Evolutionary conservation across 1,284 basidiomycete species (phyloP), one percentile per base, ranked within the genome.

Genomic region (Grifola frondosa): DNA sequence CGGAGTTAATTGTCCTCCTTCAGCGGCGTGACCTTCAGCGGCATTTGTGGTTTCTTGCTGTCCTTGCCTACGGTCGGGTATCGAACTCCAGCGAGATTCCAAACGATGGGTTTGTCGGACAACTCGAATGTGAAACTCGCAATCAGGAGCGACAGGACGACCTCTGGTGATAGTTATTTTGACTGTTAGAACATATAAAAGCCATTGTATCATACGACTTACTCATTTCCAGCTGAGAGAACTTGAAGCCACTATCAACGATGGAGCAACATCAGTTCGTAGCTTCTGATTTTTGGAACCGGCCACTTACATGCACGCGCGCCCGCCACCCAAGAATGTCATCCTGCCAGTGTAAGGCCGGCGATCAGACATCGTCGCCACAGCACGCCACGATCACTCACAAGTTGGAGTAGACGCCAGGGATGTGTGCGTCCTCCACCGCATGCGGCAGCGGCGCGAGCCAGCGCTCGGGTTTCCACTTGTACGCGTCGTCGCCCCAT

Each of bases 401-500:
- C 58, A 57, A 24, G 31, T 55, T 41, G 11, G 54, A 51, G 29
- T 55, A 62, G 2, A 60, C 49, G 2, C 58, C 57, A 9, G 57
- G 60, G 2, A 58, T 37, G 10, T 26, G 26, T 4, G 56, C 54
- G 8, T 46, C 43, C 15, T 43, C 44, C 3, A 58, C 34, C 3
- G 48, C 30, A 3, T 32, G 37, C 1, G 57, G 59, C 1, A 57
- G 40, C 10, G 54, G 50, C 6, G 44, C 40, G 7, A 64, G 50
- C 61, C 62, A 63, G 10, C 62, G 54, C 40, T 64, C 60, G 3
- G 61, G 61, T 71, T 61, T 74, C 64, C 75, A 81, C 42, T 78
- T 71, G 16, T 49, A 46, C 6, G 75, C 70, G 54, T 82, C 79
- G 25, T 71, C 65, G 5, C 80, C 80, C 80, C 80, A 83, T 5